phyloP scores from a whole-genome alignment of 2,329 filamentous ascomycete species.

The Trichophyton simii region DNA sequence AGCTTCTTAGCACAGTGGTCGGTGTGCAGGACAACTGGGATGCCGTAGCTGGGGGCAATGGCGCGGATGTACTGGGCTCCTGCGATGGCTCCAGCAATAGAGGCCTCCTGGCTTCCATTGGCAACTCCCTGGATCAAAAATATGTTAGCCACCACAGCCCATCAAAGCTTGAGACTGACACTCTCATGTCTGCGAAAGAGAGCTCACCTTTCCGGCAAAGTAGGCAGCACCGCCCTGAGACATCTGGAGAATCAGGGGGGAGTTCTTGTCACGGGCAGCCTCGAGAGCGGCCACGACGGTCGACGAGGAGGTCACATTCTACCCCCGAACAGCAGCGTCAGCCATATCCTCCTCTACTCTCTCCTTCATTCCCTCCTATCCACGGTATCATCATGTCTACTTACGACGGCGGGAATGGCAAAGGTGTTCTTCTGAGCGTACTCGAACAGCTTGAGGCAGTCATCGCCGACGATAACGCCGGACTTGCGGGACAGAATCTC shows the following conservation, averaged over 20 bases:
- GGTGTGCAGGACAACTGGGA: constrained; percentile 89
- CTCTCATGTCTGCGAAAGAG: neutral
- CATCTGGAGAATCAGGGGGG: constrained; percentile 84
- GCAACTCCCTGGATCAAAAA: constrained; percentile 48
- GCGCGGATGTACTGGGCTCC: constrained; percentile 88
- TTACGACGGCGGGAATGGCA: constrained; percentile 69
- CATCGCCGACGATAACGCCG: constrained; percentile 56
- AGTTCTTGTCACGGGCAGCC: constrained; percentile 82
- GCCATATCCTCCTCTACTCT: constrained; percentile 9
- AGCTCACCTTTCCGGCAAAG: constrained; percentile 68
- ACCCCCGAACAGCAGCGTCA: neutral
- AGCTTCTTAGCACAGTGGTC: constrained; percentile 99
- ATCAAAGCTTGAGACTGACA: too few relatives aligned
- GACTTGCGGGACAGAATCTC: constrained; percentile 51
- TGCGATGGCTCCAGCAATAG: constrained; percentile 75
- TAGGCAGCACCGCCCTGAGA: constrained; percentile 89
- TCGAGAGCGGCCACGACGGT: constrained; percentile 78
- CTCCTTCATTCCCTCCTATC: constrained; percentile 7
- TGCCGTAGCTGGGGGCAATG: constrained; percentile 72
- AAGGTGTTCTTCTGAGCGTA: constrained; percentile 80
- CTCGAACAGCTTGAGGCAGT: constrained; percentile 64
- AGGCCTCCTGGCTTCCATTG: constrained; percentile 75
- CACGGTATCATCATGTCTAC: constrained; percentile 14
- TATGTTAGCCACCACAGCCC: neutral
- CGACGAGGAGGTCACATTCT: constrained; percentile 89